Conservation (phyloP, 1,284 basidiomycete genomes). For the Leccinum pachyderme region DNA sequence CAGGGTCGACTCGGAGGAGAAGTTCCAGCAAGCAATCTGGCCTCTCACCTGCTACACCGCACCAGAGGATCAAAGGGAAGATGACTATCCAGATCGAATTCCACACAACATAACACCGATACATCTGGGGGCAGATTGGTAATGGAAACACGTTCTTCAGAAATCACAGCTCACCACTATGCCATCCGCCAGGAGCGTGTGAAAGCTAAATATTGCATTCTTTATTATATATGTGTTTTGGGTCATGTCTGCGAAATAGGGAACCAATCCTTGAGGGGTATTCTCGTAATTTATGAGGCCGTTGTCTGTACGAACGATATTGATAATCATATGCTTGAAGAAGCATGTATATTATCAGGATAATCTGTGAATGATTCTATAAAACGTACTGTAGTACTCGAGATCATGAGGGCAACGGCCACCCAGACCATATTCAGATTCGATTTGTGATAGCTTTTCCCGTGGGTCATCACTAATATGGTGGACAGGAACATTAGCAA, state of each 20-base stretch:
- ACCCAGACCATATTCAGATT: slow-evolving; percentile 1
- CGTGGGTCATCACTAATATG: slow-evolving; percentile 4
- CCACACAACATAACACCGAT: slow-evolving; percentile 32
- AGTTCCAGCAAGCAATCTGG: not conserved
- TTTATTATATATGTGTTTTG: slow-evolving; percentile 24
- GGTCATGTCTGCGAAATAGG: slow-evolving; percentile 19
- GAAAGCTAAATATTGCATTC: slow-evolving; percentile 19
- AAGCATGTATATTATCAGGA: not conserved
- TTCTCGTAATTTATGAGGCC: slow-evolving; percentile 23
- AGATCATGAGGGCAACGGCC: slow-evolving; percentile 7
- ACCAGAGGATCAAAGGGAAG: slow-evolving; percentile 27
- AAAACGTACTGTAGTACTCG: slow-evolving; percentile 13
- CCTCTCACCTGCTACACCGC: slow-evolving; percentile 9
- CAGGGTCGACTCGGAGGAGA: not conserved
- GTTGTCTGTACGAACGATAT: slow-evolving; percentile 21
- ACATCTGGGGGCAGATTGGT: slow-evolving; percentile 20
- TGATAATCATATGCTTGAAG: slow-evolving; percentile 23
- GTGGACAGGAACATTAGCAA: slow-evolving; percentile 15
- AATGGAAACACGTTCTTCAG: too few relatives aligned
- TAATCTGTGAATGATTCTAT: not conserved
- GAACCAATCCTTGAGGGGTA: slow-evolving; percentile 18
- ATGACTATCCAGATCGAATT: slow-evolving; percentile 22
- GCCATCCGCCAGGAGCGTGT: slow-evolving; percentile 23
- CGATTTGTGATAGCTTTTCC: not conserved
- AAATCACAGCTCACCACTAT: slow-evolving; percentile 18